These are phyloP conservation scores for Fonsecaea monophora DNA, from an alignment of 2,329 filamentous ascomycete genomes.

Conservation along the genomic window DNA sequence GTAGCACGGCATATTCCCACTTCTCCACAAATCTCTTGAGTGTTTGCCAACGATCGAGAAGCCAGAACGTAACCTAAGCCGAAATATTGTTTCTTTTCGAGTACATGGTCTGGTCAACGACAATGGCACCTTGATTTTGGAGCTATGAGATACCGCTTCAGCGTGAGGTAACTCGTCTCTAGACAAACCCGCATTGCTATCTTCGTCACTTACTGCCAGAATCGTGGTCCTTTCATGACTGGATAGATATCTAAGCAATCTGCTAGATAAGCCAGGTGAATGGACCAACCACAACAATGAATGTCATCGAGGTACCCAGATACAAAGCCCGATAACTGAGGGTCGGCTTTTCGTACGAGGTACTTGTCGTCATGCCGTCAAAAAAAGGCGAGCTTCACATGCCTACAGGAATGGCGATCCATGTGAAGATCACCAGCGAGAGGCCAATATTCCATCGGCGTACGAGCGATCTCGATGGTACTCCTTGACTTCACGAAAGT, in stretches of 20 bases:
- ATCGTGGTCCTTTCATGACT: not conserved
- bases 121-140: not conserved
- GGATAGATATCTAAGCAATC: not conserved
- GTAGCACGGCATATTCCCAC: slow-evolving; percentile 11
- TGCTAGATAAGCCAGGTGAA: not conserved
- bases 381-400: not conserved
- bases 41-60: not conserved
- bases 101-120: not conserved
- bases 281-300: not conserved
- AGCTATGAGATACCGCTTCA: not conserved
- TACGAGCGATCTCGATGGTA: slow-evolving; percentile 1
- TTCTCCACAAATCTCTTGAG: slow-evolving; percentile 8
- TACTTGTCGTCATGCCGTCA: not conserved
- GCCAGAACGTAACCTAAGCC: not conserved
- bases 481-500: not conserved
- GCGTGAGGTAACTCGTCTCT: not conserved
- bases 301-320: not conserved
- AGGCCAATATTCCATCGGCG: not conserved
- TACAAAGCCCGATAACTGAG: not conserved
- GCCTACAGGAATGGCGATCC: not conserved
- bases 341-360: not conserved
- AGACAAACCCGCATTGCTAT: not conserved
- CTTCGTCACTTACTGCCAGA: not conserved
- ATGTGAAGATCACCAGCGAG: not conserved
- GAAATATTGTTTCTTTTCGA: not conserved